Conservation (phyloP, 305 asterid genomes). For the Striga hermonthica region DNA sequence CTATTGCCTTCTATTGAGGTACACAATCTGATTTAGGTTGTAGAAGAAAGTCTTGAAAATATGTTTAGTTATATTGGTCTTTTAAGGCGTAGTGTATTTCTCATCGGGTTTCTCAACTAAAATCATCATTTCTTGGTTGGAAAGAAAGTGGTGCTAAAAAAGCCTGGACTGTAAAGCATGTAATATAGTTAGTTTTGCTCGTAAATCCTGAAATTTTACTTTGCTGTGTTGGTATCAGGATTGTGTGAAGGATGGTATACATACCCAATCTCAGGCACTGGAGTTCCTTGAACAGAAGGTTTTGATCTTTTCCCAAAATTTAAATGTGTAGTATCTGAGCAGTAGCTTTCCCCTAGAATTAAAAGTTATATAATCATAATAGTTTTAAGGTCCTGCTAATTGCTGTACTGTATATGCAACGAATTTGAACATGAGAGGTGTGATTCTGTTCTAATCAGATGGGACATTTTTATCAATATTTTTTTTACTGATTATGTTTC, state of each 20-base stretch:
- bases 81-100: neutral
- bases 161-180: too few species aligned
- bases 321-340: constrained; percentile 5
- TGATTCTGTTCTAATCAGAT: too few species aligned
- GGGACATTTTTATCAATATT: constrained; percentile 1
- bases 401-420: neutral
- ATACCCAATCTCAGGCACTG: constrained; percentile 73
- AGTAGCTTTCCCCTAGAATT: constrained; percentile 4
- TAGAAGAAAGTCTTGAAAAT: too few species aligned
- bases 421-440: too few species aligned
- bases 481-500: constrained; percentile 27
- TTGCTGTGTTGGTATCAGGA: constrained; percentile 56
- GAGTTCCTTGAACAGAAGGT: constrained; percentile 84
- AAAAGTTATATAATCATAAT: constrained; percentile 7
- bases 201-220: constrained; percentile 29
- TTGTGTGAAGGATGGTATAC: constrained; percentile 58
- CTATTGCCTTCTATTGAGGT: constrained; percentile 95
- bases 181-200: constrained; percentile 6
- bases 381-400: constrained; percentile 7
- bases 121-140: too few species aligned
- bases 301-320: constrained; percentile 26
- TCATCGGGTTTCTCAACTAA: too few species aligned
- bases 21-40: neutral
- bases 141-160: too few species aligned
- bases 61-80: constrained; percentile 7